Evolutionary conservation across 306 rosid species (phyloP), one percentile per base, ranked within the genome.

Genomic region (Rosa chinensis): DNA sequence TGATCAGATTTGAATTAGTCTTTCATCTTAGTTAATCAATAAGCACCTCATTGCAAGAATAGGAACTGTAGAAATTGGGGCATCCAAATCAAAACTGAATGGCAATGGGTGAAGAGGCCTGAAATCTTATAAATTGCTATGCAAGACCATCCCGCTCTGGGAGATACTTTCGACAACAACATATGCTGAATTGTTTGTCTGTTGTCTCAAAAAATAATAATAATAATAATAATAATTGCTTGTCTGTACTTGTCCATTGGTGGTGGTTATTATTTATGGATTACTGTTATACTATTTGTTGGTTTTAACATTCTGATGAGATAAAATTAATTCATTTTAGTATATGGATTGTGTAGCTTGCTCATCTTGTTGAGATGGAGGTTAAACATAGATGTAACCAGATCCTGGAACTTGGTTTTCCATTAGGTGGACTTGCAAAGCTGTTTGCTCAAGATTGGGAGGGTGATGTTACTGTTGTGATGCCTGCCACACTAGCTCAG

Each of bases 381-480:
- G 99, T 93, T 83, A 91, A 95, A 77, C 99, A 95, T 86, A 88
- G 98, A 81, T 95, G 94, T 82, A 89, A 88, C 84, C 99, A 95
- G 87, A 48, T 91, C 55, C 84, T 95, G 73, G 98, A 91, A 81
- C 97, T 93, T 74, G 99, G 99, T 67, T 93, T 93, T 79, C 97
- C 93, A 49, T 86, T 95, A 68, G 99, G 99, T 9, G 98, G 98
- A 81, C 77, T 95, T 43, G 99, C 98, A 6, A 89, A 90, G 80
- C 82, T 95, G 83, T 95, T 95, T 79, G 99, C 98, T 79, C 99
- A 95, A 87, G 99, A 95, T 40, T 95, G 99, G 99, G 99, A 95
- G 87, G 99, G 99, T 62, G 97, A 95, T 40, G 93, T 95, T 56
- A 95, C 99, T 14, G 87, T 95, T 73, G 99, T 95, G 56, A 95